These are phyloP conservation scores for Raddia guianensis DNA, from an alignment of 176 grass and related monocot species.

Conservation along the genomic window DNA sequence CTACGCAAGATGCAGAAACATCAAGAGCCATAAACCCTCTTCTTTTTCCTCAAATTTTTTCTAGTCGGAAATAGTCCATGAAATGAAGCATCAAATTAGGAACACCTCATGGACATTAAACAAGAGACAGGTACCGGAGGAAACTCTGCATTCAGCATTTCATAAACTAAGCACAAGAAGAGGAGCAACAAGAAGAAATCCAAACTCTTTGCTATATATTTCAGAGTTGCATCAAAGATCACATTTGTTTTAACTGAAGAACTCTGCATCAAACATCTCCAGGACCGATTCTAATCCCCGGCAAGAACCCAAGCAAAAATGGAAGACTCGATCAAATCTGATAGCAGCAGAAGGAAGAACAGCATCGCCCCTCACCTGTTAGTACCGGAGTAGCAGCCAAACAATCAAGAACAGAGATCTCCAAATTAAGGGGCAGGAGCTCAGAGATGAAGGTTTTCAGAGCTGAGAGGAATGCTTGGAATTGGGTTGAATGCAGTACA, in stretches of 20 bases:
- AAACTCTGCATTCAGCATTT: background rate
- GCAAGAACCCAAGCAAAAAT: conserved; percentile 13
- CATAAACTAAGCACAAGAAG: background rate
- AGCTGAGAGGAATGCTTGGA: conserved; percentile 15
- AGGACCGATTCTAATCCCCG: background rate
- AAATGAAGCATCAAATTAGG: background rate
- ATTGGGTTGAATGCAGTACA: conserved; percentile 19
- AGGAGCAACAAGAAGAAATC: background rate
- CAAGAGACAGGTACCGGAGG: background rate
- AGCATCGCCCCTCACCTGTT: conserved; percentile 40
- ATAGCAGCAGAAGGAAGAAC: background rate
- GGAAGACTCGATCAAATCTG: background rate
- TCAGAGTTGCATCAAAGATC: background rate
- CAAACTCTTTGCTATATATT: background rate
- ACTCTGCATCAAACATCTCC: background rate
- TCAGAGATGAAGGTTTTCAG: background rate
- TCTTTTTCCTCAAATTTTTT: background rate
- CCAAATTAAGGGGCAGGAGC: background rate
- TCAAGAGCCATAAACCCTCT: background rate
- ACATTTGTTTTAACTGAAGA: background rate
- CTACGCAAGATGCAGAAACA: background rate
- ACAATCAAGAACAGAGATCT: background rate
- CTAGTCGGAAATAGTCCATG: background rate
- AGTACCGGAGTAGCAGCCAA: background rate
- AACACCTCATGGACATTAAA: background rate